Base-by-base conservation (phyloP, 2,329 filamentous ascomycete genomes). In the Pseudopithomyces chartarum region DNA sequence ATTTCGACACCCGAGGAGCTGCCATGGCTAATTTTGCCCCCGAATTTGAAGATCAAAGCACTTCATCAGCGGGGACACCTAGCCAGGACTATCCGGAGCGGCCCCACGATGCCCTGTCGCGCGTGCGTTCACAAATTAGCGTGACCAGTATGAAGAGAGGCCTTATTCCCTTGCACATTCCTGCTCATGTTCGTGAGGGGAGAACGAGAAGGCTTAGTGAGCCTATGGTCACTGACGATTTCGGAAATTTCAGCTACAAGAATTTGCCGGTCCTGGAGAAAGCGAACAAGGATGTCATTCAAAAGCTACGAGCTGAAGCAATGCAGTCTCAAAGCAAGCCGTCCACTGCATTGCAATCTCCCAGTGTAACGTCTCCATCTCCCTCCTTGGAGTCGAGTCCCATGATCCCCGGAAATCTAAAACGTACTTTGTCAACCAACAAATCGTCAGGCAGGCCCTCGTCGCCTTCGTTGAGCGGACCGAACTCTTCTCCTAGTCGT, bases 241-340 rank as follows among this genome's bases (percentile, higher is more conserved):
- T 99, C 80, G 95, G 95, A 32, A 92, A 87, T 60, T 99, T 99
- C 76, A 87, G 92, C 38, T 99, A 97, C 82, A 99, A 99, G 79
- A 99, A 99, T 67, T 80, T 99, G 47, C 93, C 94, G 0, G 94
- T 98, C 19, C 82, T 99, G 17, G 95, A 98, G 69, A 98, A 97
- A 76, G 95, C 95, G 53, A 99, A 99, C 78, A 99, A 99, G 73
- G 95, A 99, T 68, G 92, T 98, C 29, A 97, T 99, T 32, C 93
- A 98, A 68, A 98, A 98, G 74, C 82, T 99, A 55, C 88, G 93
- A 11, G 92, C 93, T 20, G 93, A 98, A 75, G 93, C 95, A 2
- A 84, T 97, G 79, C 92, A 89, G 67, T 82, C 83, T 34, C 85
- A 87, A 65, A 82, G 82, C 58, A 85, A 86, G 62, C 56, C 75